These are phyloP conservation scores for Scleroderma citrinum DNA, from an alignment of 768 basidiomycete species.

Conservation along the genomic window DNA sequence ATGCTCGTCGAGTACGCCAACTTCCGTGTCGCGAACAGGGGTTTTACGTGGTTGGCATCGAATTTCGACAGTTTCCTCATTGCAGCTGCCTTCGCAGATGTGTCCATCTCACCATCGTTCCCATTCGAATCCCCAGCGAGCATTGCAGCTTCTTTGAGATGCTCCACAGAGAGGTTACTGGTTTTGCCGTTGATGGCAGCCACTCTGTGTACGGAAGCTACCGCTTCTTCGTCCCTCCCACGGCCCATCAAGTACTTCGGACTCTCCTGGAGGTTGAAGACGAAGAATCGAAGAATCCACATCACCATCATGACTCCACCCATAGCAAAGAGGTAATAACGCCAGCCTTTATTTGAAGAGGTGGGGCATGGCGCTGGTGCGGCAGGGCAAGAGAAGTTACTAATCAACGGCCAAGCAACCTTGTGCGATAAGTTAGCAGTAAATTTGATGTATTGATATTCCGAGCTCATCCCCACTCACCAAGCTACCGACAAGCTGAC, in stretches of 20 bases:
- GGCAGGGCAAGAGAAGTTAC: constrained; percentile 56
- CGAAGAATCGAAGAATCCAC: constrained; percentile 57
- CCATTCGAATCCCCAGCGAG: not conserved
- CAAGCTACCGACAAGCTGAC: constrained; percentile 57
- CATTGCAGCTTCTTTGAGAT: constrained; percentile 31
- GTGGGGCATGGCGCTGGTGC: constrained; percentile 45
- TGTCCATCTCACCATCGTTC: constrained; percentile 23
- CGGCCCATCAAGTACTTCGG: constrained; percentile 70
- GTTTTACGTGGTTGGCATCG: constrained; percentile 37
- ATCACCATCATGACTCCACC: constrained; percentile 64
- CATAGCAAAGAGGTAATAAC: constrained; percentile 70
- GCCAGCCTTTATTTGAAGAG: constrained; percentile 63
- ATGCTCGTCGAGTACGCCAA: constrained; percentile 46
- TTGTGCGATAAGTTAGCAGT: constrained; percentile 16
- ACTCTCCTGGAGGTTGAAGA: constrained; percentile 63
- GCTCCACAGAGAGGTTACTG: constrained; percentile 44
- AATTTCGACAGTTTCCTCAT: constrained; percentile 36
- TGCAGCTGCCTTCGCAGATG: constrained; percentile 32
- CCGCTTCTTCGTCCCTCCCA: constrained; percentile 56
- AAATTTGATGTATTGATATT: not conserved
- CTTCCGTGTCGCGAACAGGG: constrained; percentile 45
- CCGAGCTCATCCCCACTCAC: constrained; percentile 16
- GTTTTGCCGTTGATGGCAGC: constrained; percentile 54
- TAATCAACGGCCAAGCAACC: constrained; percentile 70
- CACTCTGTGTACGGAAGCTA: constrained; percentile 55